These are phyloP conservation scores for Amyloporia xantha DNA, from an alignment of 768 basidiomycete genomes.

Conservation along the genomic window DNA sequence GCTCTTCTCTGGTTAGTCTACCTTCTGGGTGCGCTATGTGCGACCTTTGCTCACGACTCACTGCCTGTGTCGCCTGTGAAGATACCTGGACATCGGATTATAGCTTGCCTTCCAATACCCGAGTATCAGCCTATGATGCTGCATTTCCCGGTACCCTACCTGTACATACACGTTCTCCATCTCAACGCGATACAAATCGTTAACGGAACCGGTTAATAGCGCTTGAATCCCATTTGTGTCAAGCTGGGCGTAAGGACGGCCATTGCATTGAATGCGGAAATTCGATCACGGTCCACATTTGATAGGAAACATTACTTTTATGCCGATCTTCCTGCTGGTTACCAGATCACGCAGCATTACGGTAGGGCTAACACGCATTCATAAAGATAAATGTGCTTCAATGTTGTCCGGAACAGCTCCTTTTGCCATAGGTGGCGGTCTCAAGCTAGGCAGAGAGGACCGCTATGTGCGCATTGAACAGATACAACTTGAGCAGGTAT, in stretches of 20 bases:
- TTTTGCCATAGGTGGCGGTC: constrained; percentile 59
- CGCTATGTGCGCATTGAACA: constrained; percentile 78
- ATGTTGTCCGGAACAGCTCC: constrained; percentile 51
- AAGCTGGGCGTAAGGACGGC: constrained; percentile 78
- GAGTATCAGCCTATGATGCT: constrained; percentile 75
- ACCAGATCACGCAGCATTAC: constrained; percentile 97
- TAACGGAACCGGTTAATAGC: constrained; percentile 28
- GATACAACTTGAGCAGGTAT: constrained; percentile 94
- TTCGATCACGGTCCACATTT: constrained; percentile 73
- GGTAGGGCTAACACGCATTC: constrained; percentile 33
- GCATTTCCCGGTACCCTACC: constrained; percentile 93
- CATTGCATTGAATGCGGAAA: constrained; percentile 58
- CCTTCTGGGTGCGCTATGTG: background rate
- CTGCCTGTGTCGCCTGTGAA: constrained; percentile 18
- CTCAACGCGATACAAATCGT: background rate
- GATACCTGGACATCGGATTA: constrained; percentile 36
- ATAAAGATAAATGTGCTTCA: constrained; percentile 6
- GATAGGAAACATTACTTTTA: constrained; percentile 99
- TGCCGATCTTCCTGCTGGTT: constrained; percentile 87
- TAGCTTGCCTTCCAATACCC: constrained; percentile 59
- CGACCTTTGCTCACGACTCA: constrained; percentile 1
- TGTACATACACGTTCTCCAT: constrained; percentile 36
- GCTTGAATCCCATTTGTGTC: constrained; percentile 62
- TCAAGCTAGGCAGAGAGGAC: constrained; percentile 38
- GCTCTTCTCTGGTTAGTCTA: constrained; percentile 74